Evolutionary conservation across 192 early-diverging fungal species (phyloP).

Genomic region (Backusella tuberculispora): DNA sequence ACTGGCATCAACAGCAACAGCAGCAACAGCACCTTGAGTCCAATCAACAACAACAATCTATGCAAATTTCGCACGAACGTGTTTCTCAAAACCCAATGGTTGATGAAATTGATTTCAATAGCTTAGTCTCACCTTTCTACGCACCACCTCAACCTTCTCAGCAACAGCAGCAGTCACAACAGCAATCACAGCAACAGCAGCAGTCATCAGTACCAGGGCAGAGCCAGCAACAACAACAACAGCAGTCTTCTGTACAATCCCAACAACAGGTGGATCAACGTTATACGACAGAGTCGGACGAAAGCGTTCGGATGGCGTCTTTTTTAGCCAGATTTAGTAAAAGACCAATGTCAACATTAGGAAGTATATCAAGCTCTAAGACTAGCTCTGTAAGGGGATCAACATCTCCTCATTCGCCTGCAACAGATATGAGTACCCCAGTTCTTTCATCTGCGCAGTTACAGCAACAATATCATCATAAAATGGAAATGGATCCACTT

Average conservation of each 20-base stretch:
- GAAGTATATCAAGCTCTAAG: slow-evolving; percentile 29
- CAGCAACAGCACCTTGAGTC: slow-evolving; percentile 6
- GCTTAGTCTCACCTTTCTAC: slow-evolving; percentile 28
- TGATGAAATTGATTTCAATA: slow-evolving; percentile 33
- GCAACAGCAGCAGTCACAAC: slow-evolving; percentile 10
- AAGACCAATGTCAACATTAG: slow-evolving; percentile 15
- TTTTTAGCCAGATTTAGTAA: slow-evolving; percentile 21
- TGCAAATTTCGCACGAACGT: background rate
- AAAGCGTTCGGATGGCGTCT: slow-evolving; percentile 14
- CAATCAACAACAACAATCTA: background rate
- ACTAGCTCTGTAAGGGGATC: slow-evolving; percentile 31
- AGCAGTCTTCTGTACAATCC: background rate
- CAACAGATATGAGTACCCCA: slow-evolving; percentile 31
- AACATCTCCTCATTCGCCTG: slow-evolving; percentile 25
- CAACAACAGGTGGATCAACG: background rate
- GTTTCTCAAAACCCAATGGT: slow-evolving; percentile 6
- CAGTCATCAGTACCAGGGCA: background rate
- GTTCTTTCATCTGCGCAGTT: slow-evolving; percentile 20
- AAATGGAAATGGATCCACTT: slow-evolving; percentile 26
- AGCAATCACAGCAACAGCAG: background rate
- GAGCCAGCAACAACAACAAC: background rate
- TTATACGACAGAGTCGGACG: slow-evolving; percentile 16
- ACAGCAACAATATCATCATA: slow-evolving; percentile 25
- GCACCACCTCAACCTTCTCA: background rate
- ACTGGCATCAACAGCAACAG: slow-evolving; percentile 32